Evolutionary conservation across 2,329 filamentous ascomycete genomes (phyloP).

Genomic region (Cladophialophora exuberans): DNA sequence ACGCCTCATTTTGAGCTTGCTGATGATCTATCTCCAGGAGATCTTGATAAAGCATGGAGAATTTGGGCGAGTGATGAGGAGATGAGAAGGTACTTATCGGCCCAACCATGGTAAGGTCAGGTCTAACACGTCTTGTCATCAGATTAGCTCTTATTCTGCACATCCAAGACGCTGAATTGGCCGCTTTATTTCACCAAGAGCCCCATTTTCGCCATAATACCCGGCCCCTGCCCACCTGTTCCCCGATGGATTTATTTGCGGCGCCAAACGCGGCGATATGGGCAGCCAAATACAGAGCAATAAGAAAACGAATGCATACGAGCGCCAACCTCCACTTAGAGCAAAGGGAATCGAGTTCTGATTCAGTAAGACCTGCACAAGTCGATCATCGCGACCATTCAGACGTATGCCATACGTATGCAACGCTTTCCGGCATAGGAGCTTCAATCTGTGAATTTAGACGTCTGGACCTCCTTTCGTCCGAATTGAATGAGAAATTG

Average conservation of each 20-base stretch:
- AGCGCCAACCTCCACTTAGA: not conserved
- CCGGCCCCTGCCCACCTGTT: constrained; percentile 1
- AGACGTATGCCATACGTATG: constrained; percentile 10
- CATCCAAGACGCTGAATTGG: constrained; percentile 21
- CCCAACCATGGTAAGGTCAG: not conserved
- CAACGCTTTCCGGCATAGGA: constrained; percentile 11
- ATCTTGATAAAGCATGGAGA: constrained; percentile 10
- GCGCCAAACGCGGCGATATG: constrained; percentile 12
- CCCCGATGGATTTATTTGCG: constrained; percentile 8
- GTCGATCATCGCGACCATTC: too few relatives aligned
- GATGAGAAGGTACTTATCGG: constrained; percentile 11
- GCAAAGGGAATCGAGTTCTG: not conserved
- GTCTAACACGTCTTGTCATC: not conserved
- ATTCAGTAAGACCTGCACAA: not conserved
- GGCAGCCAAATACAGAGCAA: constrained; percentile 5
- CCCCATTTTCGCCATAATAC: constrained; percentile 14
- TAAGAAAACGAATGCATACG: not conserved
- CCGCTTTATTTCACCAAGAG: constrained; percentile 21
- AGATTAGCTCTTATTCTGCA: not conserved
- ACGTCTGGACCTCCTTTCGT: not conserved
- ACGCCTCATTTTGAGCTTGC: not conserved
- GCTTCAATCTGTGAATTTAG: constrained; percentile 17
- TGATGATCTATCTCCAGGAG: constrained; percentile 1
- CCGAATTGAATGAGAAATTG: not conserved
- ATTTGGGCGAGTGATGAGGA: constrained; percentile 17